phyloP scores from a whole-genome alignment of 75 land plant genomes.

The Isoetes taiwanensis region DNA sequence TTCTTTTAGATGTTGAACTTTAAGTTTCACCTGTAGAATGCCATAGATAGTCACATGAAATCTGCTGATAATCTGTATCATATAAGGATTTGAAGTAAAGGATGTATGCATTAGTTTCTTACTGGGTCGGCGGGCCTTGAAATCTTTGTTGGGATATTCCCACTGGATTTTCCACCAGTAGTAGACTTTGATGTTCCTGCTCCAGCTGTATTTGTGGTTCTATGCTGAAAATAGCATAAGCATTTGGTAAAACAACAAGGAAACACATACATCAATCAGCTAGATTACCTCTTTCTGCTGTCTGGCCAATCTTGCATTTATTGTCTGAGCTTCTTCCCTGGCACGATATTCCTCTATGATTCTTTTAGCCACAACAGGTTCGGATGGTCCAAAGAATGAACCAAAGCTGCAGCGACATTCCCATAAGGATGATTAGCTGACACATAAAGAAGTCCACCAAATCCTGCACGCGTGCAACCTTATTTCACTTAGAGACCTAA shows the following conservation, averaged over 20 bases:
- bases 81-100: not conserved
- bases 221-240: no score
- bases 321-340: slow-evolving; percentile 35
- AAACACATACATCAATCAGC: no score
- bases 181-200: no score
- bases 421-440: not conserved
- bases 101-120: not conserved
- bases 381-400: slow-evolving; percentile 84
- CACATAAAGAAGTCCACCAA: no score
- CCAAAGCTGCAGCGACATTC: slow-evolving; percentile 49
- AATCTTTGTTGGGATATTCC: not conserved
- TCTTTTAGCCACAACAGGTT: slow-evolving; percentile 68
- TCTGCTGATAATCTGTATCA: no score
- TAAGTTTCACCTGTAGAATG: slow-evolving; percentile 36
- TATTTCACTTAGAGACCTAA: no score
- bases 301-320: slow-evolving; percentile 17
- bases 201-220: no score
- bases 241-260: no score
- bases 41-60: no score
- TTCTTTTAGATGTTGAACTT: slow-evolving; percentile 52
- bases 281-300: slow-evolving; percentile 4
- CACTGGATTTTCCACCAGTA: no score
- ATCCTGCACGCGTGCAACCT: no score
- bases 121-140: not conserved
- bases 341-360: slow-evolving; percentile 67